Base-by-base conservation (phyloP, 2,329 filamentous ascomycete species). In the Orbilia blumenaviensis region DNA sequence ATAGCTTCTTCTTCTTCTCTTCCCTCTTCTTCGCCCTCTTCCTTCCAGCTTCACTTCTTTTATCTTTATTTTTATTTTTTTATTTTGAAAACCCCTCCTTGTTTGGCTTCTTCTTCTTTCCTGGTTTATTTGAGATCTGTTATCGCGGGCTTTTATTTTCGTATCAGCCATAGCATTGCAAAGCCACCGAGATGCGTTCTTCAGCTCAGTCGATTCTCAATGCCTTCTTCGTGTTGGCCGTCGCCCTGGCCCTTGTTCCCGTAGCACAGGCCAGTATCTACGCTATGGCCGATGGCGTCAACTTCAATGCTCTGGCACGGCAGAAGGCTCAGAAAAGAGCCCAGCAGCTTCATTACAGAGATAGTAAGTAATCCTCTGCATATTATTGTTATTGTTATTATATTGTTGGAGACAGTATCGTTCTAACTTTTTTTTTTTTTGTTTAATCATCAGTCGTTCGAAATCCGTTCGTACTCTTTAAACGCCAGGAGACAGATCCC, bases 231-330 rank as follows among this genome's bases (percentile, higher is more conserved):
- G 25, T 75, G 34, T 64, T 50, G 36, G 42, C 66, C 48, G 21
- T 75, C 46, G 56, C 71, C 38, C 32, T 66, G 18, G 25, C 42
- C 23, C 36, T 75, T 9, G 46, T 68, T 27, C 71, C 69, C 23
- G 46, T 52, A 27, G 54, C 41, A 18, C 62, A 67, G 21, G 71
- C 71, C 44, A 72, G 67, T 41, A 36, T 67, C 34, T 67, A 67
- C 41, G 68, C 68, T 29, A 60, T 66, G 29, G 62, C 62, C 48
- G 63, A 63, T 36, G 54, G 41, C 38, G 56, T 67, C 56, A 54
- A 62, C 29, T 67, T 61, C 42, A 75, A 68, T 36, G 71, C 71
- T 58, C 46, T 75, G n/a, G 71, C 66, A 56, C 61, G 63, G 21
- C 56, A 67, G 14, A 75, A 62, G 48, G 71, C 71, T 18, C 63